Evolutionary conservation across 129 eudicot species (phyloP).

Genomic region (Centrapalus pauciflorus): DNA sequence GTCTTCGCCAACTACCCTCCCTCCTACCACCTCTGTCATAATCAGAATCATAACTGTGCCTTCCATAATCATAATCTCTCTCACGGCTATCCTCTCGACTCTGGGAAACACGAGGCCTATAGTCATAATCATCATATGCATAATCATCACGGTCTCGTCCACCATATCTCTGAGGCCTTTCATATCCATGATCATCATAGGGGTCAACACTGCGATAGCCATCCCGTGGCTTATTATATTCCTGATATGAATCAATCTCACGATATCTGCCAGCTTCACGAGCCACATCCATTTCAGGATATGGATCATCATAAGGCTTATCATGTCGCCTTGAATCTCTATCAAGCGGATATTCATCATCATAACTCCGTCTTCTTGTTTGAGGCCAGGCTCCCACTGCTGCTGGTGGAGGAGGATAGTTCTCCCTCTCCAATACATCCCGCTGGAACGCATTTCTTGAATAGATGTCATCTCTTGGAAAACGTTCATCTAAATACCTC

Average conservation of each 20-base stretch:
- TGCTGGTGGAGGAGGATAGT: conserved; percentile 59
- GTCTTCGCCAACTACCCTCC: conserved; percentile 80
- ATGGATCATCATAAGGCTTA: conserved; percentile 45
- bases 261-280: conserved; percentile 42
- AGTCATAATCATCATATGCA: conserved; percentile 76
- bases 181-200: conserved; percentile 44
- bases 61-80: conserved; percentile 75
- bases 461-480: conserved; percentile 62
- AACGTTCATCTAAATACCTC: conserved; percentile 79
- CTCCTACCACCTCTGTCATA: conserved; percentile 81
- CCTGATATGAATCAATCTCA: conserved; percentile 36
- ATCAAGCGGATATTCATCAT: conserved; percentile 66
- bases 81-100: conserved; percentile 84
- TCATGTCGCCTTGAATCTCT: conserved; percentile 66
- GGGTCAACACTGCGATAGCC: conserved; percentile 21
- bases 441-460: conserved; percentile 57
- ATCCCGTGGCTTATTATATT: conserved; percentile 29
- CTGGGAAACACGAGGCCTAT: conserved; percentile 50
- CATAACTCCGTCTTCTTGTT: conserved; percentile 73
- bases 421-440: conserved; percentile 58
- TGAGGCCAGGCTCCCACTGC: conserved; percentile 70
- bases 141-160: conserved; percentile 75
- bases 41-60: conserved; percentile 84
- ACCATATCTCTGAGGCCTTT: conserved; percentile 68
- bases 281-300: conserved; percentile 41